These are phyloP conservation scores for Boletus sp. DNA, from an alignment of 768 basidiomycete species.

Conservation along the genomic window DNA sequence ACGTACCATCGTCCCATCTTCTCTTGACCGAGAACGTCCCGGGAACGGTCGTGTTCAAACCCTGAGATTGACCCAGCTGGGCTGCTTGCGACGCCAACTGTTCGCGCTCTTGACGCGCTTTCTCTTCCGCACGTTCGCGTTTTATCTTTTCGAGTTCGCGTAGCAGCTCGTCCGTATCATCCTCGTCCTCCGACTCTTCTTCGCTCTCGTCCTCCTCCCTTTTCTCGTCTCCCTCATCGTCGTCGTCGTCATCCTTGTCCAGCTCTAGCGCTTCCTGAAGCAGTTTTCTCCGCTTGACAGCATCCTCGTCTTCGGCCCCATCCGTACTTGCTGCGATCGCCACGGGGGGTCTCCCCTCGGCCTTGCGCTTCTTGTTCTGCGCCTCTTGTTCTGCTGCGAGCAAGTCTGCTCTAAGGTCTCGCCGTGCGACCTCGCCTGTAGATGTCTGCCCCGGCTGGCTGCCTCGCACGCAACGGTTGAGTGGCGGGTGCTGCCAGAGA, in stretches of 20 bases:
- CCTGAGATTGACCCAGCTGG: slow-evolving; percentile 72
- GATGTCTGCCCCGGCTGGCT: slow-evolving; percentile 93
- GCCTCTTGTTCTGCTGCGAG: slow-evolving; percentile 85
- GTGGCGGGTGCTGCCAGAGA: not conserved
- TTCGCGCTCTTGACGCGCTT: slow-evolving; percentile 75
- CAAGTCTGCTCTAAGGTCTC: slow-evolving; percentile 82
- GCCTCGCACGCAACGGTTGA: not conserved
- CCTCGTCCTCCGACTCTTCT: slow-evolving; percentile 55
- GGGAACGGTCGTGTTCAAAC: slow-evolving; percentile 67
- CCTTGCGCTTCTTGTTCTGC: slow-evolving; percentile 87
- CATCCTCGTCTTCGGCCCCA: slow-evolving; percentile 55
- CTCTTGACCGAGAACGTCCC: slow-evolving; percentile 90
- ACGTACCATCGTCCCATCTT: slow-evolving; percentile 91
- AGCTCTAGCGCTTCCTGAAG: slow-evolving; percentile 82
- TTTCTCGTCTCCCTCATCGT: slow-evolving; percentile 49
- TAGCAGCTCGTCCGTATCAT: slow-evolving; percentile 82
- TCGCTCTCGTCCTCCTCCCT: slow-evolving; percentile 46
- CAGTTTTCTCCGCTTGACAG: slow-evolving; percentile 81
- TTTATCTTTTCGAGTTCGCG: slow-evolving; percentile 99
- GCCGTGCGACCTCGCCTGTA: slow-evolving; percentile 65
- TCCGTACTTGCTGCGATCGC: slow-evolving; percentile 28
- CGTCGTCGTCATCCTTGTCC: slow-evolving; percentile 85
- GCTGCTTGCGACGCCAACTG: slow-evolving; percentile 58
- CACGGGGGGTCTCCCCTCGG: slow-evolving; percentile 57
- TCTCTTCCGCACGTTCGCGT: slow-evolving; percentile 91